Base-by-base conservation (phyloP, 2,329 filamentous ascomycete genomes). In the Apiospora saccharicola region DNA sequence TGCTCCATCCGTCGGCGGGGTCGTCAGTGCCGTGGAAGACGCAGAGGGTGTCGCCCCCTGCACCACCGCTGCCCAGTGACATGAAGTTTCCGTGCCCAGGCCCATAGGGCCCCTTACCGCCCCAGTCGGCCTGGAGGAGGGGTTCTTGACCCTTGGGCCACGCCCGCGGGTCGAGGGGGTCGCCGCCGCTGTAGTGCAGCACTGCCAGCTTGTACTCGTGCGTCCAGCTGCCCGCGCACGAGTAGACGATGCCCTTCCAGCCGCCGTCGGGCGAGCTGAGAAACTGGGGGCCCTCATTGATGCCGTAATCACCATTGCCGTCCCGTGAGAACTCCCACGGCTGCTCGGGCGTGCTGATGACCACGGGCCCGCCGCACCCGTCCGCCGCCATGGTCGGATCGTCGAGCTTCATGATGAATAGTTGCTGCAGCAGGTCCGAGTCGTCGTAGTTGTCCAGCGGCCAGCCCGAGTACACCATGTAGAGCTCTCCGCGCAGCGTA, bases 281-380 rank as follows among this genome's bases (percentile, higher is more conserved):
- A 73, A 79, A 81, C 73, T 81, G 79, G 71, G 80, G 80, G 0
- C 80, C 80, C 73, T 81, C 80, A 73, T 81, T 80, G 73, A 81
- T 80, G 24, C 77, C 79, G 71, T 81, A 78, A 5, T 74, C 75
- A 51, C 79, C 78, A 24, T 77, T 74, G 30, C 47, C 71, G 70
- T 79, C 79, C 30, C 71, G 75, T 24, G 80, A 79, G 71, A 80
- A 76, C 73, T 81, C 80, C 80, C 80, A 81, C 6, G 74, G 47
- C 26, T 77, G 73, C 22, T 77, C 75, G 7, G 79, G 78, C 12
- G 71, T 49, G 6, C 76, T 76, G 19, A 81, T 77, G 4, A 74
- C 68, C 1, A 76, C 72, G 6, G 79, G 79, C 10, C 61, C 24
- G 34, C 74, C 43, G 43, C 67, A 46, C 8, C 41, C 67, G 34